These are phyloP conservation scores for Macrotyloma uniflorum DNA, from an alignment of 306 rosid genomes.

Conservation along the genomic window DNA sequence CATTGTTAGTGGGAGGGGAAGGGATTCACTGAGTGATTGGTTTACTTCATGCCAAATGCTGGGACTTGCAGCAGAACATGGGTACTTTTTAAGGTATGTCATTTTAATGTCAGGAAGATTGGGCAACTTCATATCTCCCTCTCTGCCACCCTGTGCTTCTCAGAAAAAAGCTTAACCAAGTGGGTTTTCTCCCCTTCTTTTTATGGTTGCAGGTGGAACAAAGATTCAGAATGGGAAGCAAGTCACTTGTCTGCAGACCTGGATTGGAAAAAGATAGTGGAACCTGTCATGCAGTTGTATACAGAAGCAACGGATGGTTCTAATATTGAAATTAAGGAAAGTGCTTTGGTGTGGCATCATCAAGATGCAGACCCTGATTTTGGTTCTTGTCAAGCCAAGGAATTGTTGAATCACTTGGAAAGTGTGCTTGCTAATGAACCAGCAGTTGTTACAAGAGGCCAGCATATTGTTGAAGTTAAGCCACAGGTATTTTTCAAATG, in stretches of 20 bases:
- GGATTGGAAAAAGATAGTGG: slow-evolving; percentile 78
- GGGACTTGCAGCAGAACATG: slow-evolving; percentile 94
- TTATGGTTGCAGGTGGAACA: slow-evolving; percentile 60
- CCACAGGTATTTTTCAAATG: slow-evolving; percentile 66
- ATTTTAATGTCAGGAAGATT: background rate
- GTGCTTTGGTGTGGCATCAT: slow-evolving; percentile 92
- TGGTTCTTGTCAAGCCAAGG: slow-evolving; percentile 89
- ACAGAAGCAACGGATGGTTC: slow-evolving; percentile 90
- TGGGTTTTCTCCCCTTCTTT: background rate
- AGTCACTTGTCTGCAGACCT: slow-evolving; percentile 63
- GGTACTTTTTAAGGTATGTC: slow-evolving; percentile 76
- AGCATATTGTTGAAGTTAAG: slow-evolving; percentile 84
- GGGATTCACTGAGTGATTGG: slow-evolving; percentile 70
- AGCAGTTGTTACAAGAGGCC: slow-evolving; percentile 70
- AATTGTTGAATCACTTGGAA: slow-evolving; percentile 75
- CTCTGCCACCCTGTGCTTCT: background rate
- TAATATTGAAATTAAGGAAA: slow-evolving; percentile 70
- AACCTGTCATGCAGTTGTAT: slow-evolving; percentile 74
- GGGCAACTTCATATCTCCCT: background rate
- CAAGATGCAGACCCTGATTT: slow-evolving; percentile 91
- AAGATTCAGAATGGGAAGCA: slow-evolving; percentile 71
- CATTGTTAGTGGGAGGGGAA: slow-evolving; percentile 86
- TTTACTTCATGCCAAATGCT: slow-evolving; percentile 68
- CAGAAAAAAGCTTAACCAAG: background rate
- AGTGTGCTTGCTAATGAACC: slow-evolving; percentile 83